Base-by-base conservation (phyloP, 2,329 filamentous ascomycete species). In the Apiospora koreana region DNA sequence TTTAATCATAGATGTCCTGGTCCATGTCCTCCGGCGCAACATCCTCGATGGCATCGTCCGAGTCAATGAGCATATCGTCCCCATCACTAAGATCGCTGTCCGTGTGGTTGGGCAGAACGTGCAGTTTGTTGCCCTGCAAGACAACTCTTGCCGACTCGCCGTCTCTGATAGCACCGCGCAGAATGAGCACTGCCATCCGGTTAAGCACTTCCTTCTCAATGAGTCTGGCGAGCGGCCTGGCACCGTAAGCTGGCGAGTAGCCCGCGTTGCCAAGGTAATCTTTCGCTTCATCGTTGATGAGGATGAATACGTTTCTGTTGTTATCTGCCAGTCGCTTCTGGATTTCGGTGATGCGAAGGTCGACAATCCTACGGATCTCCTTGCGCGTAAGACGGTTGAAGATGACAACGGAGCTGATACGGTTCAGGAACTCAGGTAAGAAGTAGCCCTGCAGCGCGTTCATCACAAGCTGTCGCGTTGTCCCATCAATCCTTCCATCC, bases 141-240 rank as follows among this genome's bases (percentile, higher is more conserved):
- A 93, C 90, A 31, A 98, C 94, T 35, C 88, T 86, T 1, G 96
- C 96, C 1, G 82, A 83, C 84, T 99, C 96, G 58, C 95, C 95
- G 74, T 99, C 95, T 75, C 88, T 89, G 79, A 99, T 91, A 69
- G 89, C 91, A 73, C 94, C 94, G 73, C 94, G 89, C 31, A 99
- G 87, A 73, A 99, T 97, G 73, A 98, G 88, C 50, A 99, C 93
- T 1, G 96, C 96, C 73, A 99, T 85, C 67, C 92, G 91, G 83
- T 99, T 99, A 77, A 99, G 90, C 2, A 99, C 94, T 82, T 99
- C 96, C 83, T 96, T 96, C 85, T 99, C 96, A 76, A 99, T 98
- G 71, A 99, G 89, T 68, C 96, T 89, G 23, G 92, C 90, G 28
- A 99, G 85, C 45, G 96, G 96, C 70, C 96, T 89, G 50, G 96